Evolutionary conservation across 352 stramenopile species (phyloP), one percentile per base, ranked within the genome.

Genomic region (Blastocystis sp.): DNA sequence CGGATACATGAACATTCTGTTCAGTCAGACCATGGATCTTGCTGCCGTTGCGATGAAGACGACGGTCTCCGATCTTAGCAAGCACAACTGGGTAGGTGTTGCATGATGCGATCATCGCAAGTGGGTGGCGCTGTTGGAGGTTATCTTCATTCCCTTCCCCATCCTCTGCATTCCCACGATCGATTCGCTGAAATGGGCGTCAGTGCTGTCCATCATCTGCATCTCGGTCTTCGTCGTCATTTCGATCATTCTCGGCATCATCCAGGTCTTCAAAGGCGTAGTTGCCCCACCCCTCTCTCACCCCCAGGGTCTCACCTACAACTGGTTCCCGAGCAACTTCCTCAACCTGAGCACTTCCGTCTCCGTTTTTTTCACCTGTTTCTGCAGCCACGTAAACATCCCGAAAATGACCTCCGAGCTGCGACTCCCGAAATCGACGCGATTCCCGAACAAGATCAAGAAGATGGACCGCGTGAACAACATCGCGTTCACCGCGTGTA

Each of bases 161-260:
- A 8, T 73, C 1, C 34, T 73, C 3, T 73, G 27, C 18, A 73
- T 73, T 73, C 61, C 61, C 3, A 51, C 61, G 3, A 73, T 73
- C 0, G 61, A 73, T 49, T 3, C 61, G 42, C 38, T 73, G 4
- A 8, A 18, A 49, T 73, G 6, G 1, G 29, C 38, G 21, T 73
- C 61, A 34, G 24, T 1, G 4, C 4, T 40, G 11, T 46, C 61
- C n/a, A 7, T 73, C 4, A 21, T 73, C 18, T 73, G 61, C 29
- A 73, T 73, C 29, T 73, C 6, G 3, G n/a, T 73, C n/a, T 73
- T 73, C 0, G 61, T 73, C 11, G 61, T 73, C 3, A 73, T 73
- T 73, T 8, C 61, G 3, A 24, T 51, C 21, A 0, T 46, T 0
- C 6, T 24, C 4, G 61, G 61, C 6, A 51, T 73, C 29, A 29